phyloP scores from a whole-genome alignment of 371 early-diverging fungal genomes.

The Cokeromyces recurvatus region DNA sequence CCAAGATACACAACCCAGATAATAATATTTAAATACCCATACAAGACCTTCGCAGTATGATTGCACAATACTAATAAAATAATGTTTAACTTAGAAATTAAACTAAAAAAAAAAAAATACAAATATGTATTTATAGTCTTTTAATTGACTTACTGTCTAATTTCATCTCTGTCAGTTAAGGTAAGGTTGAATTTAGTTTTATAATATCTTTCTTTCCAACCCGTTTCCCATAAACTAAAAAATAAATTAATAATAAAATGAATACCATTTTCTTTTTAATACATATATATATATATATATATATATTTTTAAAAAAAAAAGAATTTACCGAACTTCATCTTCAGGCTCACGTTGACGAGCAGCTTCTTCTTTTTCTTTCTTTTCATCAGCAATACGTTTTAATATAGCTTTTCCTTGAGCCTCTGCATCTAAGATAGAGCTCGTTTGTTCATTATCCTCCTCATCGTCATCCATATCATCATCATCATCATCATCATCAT shows the following conservation, averaged over 20 bases:
- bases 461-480: conserved; percentile 39
- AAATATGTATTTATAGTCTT: neutral
- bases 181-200: conserved; percentile 76
- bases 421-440: neutral
- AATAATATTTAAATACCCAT: conserved; percentile 99
- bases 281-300: too few relatives aligned
- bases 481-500: conserved; percentile 21
- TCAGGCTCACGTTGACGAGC: conserved; percentile 68
- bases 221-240: conserved; percentile 71
- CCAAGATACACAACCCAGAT: conserved; percentile 94
- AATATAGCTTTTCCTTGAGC: conserved; percentile 49
- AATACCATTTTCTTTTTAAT: too few relatives aligned
- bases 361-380: conserved; percentile 48
- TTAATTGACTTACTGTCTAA: conserved; percentile 41
- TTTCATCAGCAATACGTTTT: conserved; percentile 43
- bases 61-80: conserved; percentile 72
- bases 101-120: neutral
- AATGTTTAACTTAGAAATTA: too few relatives aligned
- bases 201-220: conserved; percentile 92
- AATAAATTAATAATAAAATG: neutral
- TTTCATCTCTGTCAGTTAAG: conserved; percentile 56
- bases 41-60: conserved; percentile 96
- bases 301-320: neutral
- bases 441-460: conserved; percentile 25
- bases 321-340: conserved; percentile 56